A percentile compares a stretch with the other conserved stretches of the same genome.
These are phyloP conservation scores for Marasmius tenuissimus DNA, from an alignment of 1,284 basidiomycete genomes.

Conservation along the genomic window DNA sequence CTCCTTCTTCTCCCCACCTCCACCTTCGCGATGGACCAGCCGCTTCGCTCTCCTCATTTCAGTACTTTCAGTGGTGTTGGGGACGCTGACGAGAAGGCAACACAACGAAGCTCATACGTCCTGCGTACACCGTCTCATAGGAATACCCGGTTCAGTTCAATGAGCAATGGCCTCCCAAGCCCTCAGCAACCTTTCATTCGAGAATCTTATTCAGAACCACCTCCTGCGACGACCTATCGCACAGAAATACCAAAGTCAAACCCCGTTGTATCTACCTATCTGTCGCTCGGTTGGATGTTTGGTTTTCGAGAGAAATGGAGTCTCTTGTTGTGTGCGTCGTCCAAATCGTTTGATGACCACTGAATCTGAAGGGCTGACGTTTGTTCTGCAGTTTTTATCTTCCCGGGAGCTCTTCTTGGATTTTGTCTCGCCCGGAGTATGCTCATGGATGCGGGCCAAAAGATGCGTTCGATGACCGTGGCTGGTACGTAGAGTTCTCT, in stretches of 20 bases:
- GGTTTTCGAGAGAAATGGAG: conserved; percentile 26
- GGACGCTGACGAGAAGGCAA: too few species aligned
- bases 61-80: too few species aligned
- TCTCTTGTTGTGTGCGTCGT: conserved; percentile 17
- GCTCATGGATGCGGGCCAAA: conserved; percentile 17
- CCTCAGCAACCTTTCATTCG: background rate
- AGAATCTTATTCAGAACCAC: background rate
- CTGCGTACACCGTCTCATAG: background rate
- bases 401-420: conserved; percentile 25
- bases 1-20: too few species aligned
- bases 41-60: too few species aligned
- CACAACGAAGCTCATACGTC: background rate
- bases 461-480: conserved; percentile 9
- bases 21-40: too few species aligned
- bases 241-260: background rate
- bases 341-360: background rate
- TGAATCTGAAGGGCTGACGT: background rate
- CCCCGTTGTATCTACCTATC: conserved; percentile 14
- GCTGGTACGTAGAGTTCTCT: conserved; percentile 16
- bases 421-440: conserved; percentile 23
- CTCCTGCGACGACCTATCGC: background rate
- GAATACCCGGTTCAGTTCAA: background rate
- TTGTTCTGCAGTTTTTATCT: conserved; percentile 18
- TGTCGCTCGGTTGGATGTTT: conserved; percentile 22
- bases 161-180: background rate